phyloP scores from a whole-genome alignment of 106 monocot genomes.

The Dendrobium officinale region DNA sequence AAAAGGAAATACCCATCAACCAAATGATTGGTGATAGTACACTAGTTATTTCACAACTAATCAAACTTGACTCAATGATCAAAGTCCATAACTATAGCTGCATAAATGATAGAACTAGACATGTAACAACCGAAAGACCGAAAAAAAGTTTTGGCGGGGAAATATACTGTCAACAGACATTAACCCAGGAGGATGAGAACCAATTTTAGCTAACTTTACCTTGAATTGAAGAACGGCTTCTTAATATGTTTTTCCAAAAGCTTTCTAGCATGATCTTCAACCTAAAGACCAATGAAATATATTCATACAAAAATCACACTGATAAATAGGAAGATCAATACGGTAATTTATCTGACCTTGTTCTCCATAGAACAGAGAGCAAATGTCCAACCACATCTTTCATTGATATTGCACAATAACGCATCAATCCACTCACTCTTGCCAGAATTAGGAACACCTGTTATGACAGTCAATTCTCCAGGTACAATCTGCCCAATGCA shows the following conservation, averaged over 20 bases:
- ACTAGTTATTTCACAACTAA: background rate
- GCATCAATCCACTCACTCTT: constrained; percentile 99
- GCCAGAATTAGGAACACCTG: constrained; percentile 92
- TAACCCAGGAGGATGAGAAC: background rate
- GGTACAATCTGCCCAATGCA: constrained; percentile 67
- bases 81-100: background rate
- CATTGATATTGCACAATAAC: constrained; percentile 81
- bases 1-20: background rate
- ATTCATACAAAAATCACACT: background rate
- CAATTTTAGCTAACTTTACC: constrained; percentile 31
- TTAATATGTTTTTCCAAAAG: constrained; percentile 80
- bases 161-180: background rate
- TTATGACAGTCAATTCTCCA: constrained; percentile 82
- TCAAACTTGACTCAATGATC: background rate
- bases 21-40: background rate
- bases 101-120: background rate
- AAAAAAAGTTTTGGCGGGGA: background rate
- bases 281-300: constrained; percentile 33
- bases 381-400: constrained; percentile 60
- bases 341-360: constrained; percentile 34
- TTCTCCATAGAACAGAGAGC: constrained; percentile 97
- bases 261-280: constrained; percentile 93
- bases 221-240: constrained; percentile 83
- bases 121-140: background rate
- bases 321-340: background rate